These are phyloP conservation scores for Chaetomium strumarium DNA, from an alignment of 2,329 filamentous ascomycete genomes.

Conservation along the genomic window DNA sequence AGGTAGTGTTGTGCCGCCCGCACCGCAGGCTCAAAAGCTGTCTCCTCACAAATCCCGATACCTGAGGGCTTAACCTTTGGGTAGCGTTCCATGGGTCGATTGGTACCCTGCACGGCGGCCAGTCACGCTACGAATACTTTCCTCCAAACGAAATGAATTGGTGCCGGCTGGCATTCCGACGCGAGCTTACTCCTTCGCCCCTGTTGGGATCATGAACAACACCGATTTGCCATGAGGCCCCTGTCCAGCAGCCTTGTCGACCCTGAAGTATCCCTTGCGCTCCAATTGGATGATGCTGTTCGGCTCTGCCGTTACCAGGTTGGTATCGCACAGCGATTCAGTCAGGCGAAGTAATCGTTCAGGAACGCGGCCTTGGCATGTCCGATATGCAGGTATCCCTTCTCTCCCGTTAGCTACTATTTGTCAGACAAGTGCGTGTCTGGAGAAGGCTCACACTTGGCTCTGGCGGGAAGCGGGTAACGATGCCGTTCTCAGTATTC, in stretches of 20 bases:
- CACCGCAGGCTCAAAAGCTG: no score
- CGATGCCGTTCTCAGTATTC: constrained; percentile 2
- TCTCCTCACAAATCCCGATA: no score
- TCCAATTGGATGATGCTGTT: constrained; percentile 93
- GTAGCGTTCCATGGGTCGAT: no score
- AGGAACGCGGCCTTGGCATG: constrained; percentile 10
- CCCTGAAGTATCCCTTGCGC: constrained; percentile 81
- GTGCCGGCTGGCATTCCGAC: no score
- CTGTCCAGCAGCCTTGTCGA: constrained; percentile 52
- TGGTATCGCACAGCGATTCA: constrained; percentile 71
- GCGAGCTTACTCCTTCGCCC: constrained; percentile 6
- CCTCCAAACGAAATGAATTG: no score
- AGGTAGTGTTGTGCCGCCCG: no score
- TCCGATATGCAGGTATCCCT: constrained; percentile 7
- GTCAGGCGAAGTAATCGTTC: constrained; percentile 37
- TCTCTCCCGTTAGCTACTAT: not conserved
- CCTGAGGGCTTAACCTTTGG: no score
- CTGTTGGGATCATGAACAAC: constrained; percentile 12
- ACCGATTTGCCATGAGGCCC: constrained; percentile 8
- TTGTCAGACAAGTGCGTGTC: no score
- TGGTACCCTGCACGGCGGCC: no score
- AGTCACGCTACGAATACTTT: no score
- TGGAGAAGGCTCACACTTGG: not conserved
- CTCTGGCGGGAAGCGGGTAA: constrained; percentile 5
- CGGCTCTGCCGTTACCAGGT: constrained; percentile 67